Evolutionary conservation across 192 early-diverging fungal genomes (phyloP), one percentile per base, ranked within the genome.

Genomic region (Coemansia furcata): DNA sequence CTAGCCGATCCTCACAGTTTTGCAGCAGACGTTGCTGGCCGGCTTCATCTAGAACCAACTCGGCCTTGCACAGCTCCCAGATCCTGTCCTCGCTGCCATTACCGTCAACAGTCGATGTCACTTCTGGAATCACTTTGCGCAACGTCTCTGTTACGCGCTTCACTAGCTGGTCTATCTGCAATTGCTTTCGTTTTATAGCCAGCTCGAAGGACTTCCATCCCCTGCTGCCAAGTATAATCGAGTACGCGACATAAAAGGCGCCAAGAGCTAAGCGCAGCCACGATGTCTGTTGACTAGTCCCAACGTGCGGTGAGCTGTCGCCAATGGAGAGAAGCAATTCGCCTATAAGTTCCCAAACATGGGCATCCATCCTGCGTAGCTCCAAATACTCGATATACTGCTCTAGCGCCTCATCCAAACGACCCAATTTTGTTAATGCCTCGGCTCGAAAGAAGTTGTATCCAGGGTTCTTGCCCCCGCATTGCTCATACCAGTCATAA

Each of bases 301-400:
- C 11, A 11, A 15, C 14, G 30, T 40, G 57, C 55, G 15, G 17
- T 39, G 35, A 12, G 10, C 40, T 40, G 36, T 59, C 62, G 14
- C 33, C 58, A 19, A 76, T 50, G 6, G 47, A 47, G 6, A 58
- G 29, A 3, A 82, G 58, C 33, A 60, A 35, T 26, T 40, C 61
- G 12, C 79, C 79, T n/a, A 77, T 70, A 17, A 46, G 32, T 42
- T 82, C 74, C 79, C 79, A 82, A 14, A 82, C 63, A 7, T n/a
- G 55, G 0, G 79, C 79, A 42, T 82, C 79, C 44, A 73, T 67
- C 2, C 43, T 69, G 21, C 79, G 74, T 39, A 67, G 65, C 52
- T 58, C 58, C 49, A 82, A 35, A 47, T 82, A 82, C 46, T 40
- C 32, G 8, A 71, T 54, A 43, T 63, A 42, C 30, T 75, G 74